These are phyloP conservation scores for Mycena chlorophos DNA, from an alignment of 768 basidiomycete species.

Conservation along the genomic window DNA sequence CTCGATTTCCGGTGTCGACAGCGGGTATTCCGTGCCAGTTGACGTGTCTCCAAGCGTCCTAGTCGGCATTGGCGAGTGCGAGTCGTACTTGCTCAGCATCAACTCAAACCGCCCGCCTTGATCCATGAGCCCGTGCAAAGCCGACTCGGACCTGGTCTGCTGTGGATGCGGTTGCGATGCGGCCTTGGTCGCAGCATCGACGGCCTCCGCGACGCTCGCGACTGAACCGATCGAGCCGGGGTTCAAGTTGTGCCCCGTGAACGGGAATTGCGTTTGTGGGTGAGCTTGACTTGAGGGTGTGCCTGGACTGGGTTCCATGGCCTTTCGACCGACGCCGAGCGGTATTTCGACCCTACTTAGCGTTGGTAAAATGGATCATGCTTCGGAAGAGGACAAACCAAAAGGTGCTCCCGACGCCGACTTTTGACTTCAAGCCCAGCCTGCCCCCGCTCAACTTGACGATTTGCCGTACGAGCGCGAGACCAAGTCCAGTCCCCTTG, in stretches of 20 bases:
- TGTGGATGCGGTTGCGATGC: slow-evolving; percentile 15
- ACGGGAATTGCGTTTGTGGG: not conserved
- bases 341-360: slow-evolving; percentile 18
- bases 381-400: slow-evolving; percentile 54
- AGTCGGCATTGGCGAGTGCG: slow-evolving; percentile 38
- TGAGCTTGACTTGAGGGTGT: slow-evolving; percentile 6
- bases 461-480: slow-evolving; percentile 60
- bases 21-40: slow-evolving; percentile 35
- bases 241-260: not conserved
- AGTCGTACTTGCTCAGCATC: slow-evolving; percentile 37
- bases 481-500: slow-evolving; percentile 53
- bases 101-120: slow-evolving; percentile 57
- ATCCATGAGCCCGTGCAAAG: slow-evolving; percentile 53
- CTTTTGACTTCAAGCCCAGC: slow-evolving; percentile 47
- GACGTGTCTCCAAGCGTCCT: slow-evolving; percentile 45
- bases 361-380: not conserved
- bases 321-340: slow-evolving; percentile 50
- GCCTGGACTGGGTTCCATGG: slow-evolving; percentile 36
- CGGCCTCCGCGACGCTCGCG: slow-evolving; percentile 16
- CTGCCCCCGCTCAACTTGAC: slow-evolving; percentile 58
- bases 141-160: slow-evolving; percentile 32
- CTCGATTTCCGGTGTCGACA: slow-evolving; percentile 4
- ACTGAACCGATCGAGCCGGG: slow-evolving; percentile 8
- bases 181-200: slow-evolving; percentile 21
- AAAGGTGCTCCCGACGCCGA: slow-evolving; percentile 66